Conservation (phyloP, 805 yeast genomes). For the Candida bentonensis region DNA sequence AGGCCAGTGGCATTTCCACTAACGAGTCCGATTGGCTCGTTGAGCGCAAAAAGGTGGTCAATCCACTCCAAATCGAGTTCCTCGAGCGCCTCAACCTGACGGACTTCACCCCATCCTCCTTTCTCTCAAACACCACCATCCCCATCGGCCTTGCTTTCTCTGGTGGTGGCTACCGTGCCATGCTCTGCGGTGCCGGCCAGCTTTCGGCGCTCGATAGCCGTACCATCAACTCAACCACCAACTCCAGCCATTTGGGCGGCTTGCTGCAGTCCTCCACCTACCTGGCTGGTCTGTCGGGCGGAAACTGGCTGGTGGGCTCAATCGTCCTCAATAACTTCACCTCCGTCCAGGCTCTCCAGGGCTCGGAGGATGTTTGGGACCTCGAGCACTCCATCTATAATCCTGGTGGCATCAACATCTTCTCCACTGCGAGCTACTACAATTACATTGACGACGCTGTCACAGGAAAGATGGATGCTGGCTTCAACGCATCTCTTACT, state of each 20-base stretch:
- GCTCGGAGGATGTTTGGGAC: constrained; percentile 47
- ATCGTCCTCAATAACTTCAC: constrained; percentile 61
- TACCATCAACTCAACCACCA: constrained; percentile 37
- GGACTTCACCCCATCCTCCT: constrained; percentile 22
- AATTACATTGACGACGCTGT: constrained; percentile 31
- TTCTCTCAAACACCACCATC: constrained; percentile 19
- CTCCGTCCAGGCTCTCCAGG: constrained; percentile 45
- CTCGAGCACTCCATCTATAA: constrained; percentile 43
- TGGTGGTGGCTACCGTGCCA: constrained; percentile 89
- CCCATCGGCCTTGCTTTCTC: constrained; percentile 47
- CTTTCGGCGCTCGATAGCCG: constrained; percentile 67
- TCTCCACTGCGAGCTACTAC: constrained; percentile 40
- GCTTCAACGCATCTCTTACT: constrained; percentile 52
- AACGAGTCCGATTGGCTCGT: constrained; percentile 20
- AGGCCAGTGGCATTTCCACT: constrained; percentile 16
- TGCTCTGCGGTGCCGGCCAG: constrained; percentile 76
- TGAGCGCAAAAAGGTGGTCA: constrained; percentile 21
- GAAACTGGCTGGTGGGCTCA: constrained; percentile 68
- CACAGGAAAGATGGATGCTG: constrained; percentile 43
- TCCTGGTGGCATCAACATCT: constrained; percentile 48
- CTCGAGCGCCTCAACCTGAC: constrained; percentile 31
- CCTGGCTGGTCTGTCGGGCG: constrained; percentile 70
- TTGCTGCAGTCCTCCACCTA: constrained; percentile 57
- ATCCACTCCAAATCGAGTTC: constrained; percentile 28
- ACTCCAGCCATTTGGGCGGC: constrained; percentile 50